Base-by-base conservation (phyloP, 1,284 basidiomycete species). In the Lentinula novae-zelandiae region DNA sequence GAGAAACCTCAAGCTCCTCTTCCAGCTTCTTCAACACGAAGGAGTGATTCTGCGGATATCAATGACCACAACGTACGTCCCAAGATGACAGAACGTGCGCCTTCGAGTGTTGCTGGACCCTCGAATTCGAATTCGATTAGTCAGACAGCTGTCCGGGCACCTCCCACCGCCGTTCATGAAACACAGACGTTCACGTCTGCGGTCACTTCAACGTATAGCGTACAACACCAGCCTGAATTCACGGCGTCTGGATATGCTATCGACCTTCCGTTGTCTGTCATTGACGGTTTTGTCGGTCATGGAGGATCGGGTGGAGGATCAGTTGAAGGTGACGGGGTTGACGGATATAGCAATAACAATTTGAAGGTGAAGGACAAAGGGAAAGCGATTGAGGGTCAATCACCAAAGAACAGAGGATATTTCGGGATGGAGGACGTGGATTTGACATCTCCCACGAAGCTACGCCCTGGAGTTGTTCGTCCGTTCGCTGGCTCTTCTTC, bases 401-500 rank as follows among this genome's bases (percentile, higher is more conserved):
- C 22, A 31, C 51, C 20, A n/a, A 54, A 55, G 33, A 53, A 49
- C 10, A 54, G 33, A 38, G 48, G 60, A 7, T 52, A 61, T 38
- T 50, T 61, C 31, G 60, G 53, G 12, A 56, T 61, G 38, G 60
- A 61, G 8, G 60, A 61, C 44, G 39, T 57, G 8, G 60, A 61
- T 33, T 40, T 60, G 34, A 39, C 12, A 8, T 61, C 60, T 10
- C 49, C 60, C 22, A 51, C 60, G 8, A 61, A 53, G 40, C 22
- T 49, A 5, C 17, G 31, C 8, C 54, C 40, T 5, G 42, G 54
- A 15, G 40, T 56, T 10, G 39, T 56, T 53, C 53, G 46, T 52
- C 60, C 31, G 10, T 61, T 34, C 20, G 54, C 54, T 22, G 60
- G 56, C 17, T 33, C 31, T 1, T 31, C 48, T 33, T 53, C 50